Percentiles rank a stretch among this genome's conserved stretches.
Conservation (phyloP, 2,329 filamentous ascomycete genomes). For the Macroventuria anomochaeta region DNA sequence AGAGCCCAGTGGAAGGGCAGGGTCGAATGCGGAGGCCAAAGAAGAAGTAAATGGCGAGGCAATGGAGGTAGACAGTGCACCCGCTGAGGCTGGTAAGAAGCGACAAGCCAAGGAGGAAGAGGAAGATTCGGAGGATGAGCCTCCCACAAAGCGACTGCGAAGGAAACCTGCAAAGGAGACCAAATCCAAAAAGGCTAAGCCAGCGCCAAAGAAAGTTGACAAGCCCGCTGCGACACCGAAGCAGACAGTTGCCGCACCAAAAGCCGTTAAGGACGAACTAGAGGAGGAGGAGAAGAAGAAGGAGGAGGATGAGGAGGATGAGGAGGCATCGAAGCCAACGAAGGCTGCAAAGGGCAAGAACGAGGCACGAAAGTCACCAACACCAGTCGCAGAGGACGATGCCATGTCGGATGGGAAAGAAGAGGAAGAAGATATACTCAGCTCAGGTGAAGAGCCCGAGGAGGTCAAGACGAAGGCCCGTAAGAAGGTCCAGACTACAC, state of each 20-base stretch:
- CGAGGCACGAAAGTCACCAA: constrained; percentile 31
- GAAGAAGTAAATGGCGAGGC: constrained; percentile 27
- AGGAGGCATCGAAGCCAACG: constrained; percentile 19
- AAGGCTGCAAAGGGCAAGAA: constrained; percentile 30
- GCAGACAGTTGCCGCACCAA: constrained; percentile 17
- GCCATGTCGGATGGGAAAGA: constrained; percentile 35
- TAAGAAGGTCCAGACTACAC: constrained; percentile 78
- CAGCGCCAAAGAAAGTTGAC: constrained; percentile 25
- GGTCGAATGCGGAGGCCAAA: constrained; percentile 28
- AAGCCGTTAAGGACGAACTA: constrained; percentile 15
- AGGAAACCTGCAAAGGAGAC: constrained; percentile 37
- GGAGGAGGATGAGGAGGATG: constrained; percentile 36
- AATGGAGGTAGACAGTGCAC: constrained; percentile 33
- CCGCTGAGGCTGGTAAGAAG: constrained; percentile 34
- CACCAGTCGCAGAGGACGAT: constrained; percentile 27
- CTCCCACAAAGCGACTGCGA: constrained; percentile 45
- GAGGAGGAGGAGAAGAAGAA: constrained; percentile 36
- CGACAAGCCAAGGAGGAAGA: constrained; percentile 37
- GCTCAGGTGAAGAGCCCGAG: constrained; percentile 70
- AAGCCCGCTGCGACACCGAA: constrained; percentile 24
- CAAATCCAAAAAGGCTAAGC: constrained; percentile 14
- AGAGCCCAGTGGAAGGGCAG: constrained; percentile 23
- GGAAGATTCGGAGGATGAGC: constrained; percentile 47
- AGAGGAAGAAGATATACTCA: constrained; percentile 54
- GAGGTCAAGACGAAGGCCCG: constrained; percentile 75